A percentile compares a stretch with the other conserved stretches of the same genome.
These are phyloP conservation scores for Acanthamoeba lenticulata DNA, from an alignment of 208 protist genomes.

Conservation along the genomic window DNA sequence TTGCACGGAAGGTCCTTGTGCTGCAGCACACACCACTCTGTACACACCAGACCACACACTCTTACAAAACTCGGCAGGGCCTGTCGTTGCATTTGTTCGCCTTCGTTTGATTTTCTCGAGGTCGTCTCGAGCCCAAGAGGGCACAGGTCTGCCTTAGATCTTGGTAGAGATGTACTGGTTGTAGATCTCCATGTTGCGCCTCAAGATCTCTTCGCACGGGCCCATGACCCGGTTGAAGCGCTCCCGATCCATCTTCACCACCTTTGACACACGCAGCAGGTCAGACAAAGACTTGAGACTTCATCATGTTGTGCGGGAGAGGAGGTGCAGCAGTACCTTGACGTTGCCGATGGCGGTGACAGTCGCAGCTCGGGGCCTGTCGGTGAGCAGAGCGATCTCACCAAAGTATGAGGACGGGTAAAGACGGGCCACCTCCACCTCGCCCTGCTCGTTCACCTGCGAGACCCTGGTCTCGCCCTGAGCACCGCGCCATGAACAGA, in stretches of 20 bases:
- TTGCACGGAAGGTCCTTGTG: too few species aligned
- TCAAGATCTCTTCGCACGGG: constrained; percentile 80
- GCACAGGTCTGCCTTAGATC: too few species aligned
- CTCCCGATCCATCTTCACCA: constrained; percentile 77
- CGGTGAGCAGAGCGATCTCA: constrained; percentile 73
- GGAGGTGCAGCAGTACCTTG: background rate
- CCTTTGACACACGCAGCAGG: background rate
- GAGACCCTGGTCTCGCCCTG: constrained; percentile 1
- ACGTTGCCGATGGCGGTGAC: constrained; percentile 58
- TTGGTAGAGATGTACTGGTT: constrained; percentile 71
- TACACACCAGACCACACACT: too few species aligned
- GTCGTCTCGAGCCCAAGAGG: too few species aligned
- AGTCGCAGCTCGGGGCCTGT: constrained; percentile 66
- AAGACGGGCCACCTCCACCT: constrained; percentile 25
- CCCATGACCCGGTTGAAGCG: constrained; percentile 81
- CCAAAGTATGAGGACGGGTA: background rate
- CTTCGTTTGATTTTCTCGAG: too few species aligned
- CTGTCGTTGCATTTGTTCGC: too few species aligned
- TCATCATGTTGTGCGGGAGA: background rate
- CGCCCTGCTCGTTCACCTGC: background rate
- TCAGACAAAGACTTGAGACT: background rate
- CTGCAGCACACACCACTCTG: too few species aligned
- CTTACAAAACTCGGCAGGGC: too few species aligned
- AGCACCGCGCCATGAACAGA: background rate
- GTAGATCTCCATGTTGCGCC: constrained; percentile 80